These are phyloP conservation scores for Guadua angustifolia DNA, from an alignment of 176 grass and related monocot genomes.

Conservation along the genomic window DNA sequence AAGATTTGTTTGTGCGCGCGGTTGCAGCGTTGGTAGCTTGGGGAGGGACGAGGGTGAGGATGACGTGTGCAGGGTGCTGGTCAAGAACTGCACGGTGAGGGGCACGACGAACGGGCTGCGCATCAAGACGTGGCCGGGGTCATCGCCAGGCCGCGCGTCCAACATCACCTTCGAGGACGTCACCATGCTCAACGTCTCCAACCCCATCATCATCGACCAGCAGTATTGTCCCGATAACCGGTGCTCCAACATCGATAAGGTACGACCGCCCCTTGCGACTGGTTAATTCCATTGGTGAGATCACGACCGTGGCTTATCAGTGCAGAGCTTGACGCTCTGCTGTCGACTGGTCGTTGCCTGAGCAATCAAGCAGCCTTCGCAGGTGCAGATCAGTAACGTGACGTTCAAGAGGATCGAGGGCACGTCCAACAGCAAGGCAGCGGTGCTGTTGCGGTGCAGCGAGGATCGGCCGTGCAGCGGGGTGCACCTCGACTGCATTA, in stretches of 20 bases:
- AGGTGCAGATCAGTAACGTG: slow-evolving; percentile 61
- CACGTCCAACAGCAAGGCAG: slow-evolving; percentile 42
- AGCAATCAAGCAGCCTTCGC: slow-evolving; percentile 34
- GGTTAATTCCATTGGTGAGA: background rate
- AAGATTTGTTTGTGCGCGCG: too few species aligned
- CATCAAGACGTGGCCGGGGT: slow-evolving; percentile 75
- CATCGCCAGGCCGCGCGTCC: slow-evolving; percentile 44
- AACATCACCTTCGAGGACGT: slow-evolving; percentile 77
- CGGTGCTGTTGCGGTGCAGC: slow-evolving; percentile 56
- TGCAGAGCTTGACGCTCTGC: background rate
- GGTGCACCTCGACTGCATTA: slow-evolving; percentile 37
- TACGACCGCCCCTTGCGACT: background rate
- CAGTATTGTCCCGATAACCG: slow-evolving; percentile 51
- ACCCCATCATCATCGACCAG: slow-evolving; percentile 85
- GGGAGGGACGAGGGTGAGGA: slow-evolving; percentile 36
- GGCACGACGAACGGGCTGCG: slow-evolving; percentile 66
- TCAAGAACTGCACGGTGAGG: slow-evolving; percentile 40
- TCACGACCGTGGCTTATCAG: background rate
- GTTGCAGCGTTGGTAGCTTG: slow-evolving; percentile 59
- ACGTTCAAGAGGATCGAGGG: slow-evolving; percentile 51
- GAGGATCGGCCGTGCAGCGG: slow-evolving; percentile 44
- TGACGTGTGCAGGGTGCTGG: slow-evolving; percentile 42
- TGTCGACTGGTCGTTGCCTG: background rate
- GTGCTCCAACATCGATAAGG: slow-evolving; percentile 39
- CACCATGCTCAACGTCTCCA: slow-evolving; percentile 50